Conservation (phyloP, 305 asterid species). For the Fraxinus dipetala region DNA sequence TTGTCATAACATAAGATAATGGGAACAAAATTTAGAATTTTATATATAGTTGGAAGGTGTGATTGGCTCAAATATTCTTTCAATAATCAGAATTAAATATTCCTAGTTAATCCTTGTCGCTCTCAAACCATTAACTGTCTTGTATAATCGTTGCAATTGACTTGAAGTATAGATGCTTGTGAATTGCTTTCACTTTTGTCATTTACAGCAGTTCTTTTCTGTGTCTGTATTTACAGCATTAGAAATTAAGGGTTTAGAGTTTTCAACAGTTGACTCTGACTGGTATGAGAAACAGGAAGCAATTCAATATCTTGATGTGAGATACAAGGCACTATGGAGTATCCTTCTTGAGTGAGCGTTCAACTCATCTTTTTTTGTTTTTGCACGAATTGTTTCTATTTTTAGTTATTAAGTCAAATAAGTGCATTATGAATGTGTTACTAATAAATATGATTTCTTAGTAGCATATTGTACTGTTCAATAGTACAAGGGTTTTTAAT, state of each 20-base stretch:
- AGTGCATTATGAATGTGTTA: not conserved
- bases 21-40: not conserved
- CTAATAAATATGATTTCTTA: not conserved
- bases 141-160: conserved; percentile 10
- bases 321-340: conserved; percentile 71
- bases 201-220: not conserved
- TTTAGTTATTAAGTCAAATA: not conserved
- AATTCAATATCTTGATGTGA: conserved; percentile 62
- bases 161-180: conserved; percentile 18
- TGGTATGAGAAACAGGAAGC: conserved; percentile 73
- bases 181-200: conserved; percentile 18
- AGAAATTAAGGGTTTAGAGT: conserved; percentile 58
- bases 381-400: not conserved
- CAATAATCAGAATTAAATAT: not conserved
- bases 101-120: not conserved
- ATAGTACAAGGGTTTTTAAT: not conserved
- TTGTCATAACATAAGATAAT: not conserved
- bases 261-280: conserved; percentile 49
- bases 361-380: conserved; percentile 16
- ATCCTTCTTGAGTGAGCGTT: conserved; percentile 62
- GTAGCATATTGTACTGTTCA: not conserved
- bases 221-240: conserved; percentile 22
- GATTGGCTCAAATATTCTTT: not conserved
- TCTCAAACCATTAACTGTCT: not conserved
- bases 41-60: not conserved